Evolutionary conservation across 805 yeast species (phyloP).

Genomic region (Cyberlindnera euphorbiae): DNA sequence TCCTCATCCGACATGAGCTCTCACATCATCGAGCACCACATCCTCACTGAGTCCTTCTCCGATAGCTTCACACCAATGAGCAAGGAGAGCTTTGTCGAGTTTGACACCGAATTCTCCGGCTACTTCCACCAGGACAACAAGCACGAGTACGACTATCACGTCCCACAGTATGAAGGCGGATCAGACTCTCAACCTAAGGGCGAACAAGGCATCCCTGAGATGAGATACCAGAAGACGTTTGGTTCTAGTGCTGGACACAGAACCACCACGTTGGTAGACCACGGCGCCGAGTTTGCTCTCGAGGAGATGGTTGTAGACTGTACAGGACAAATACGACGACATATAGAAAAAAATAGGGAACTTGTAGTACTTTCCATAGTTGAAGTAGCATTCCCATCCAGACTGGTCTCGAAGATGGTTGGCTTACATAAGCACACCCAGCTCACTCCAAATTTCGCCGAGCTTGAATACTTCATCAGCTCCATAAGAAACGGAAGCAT

Average conservation of each 20-base stretch:
- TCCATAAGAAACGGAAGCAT: too few relatives aligned
- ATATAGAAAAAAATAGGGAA: not conserved
- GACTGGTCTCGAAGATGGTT: too few relatives aligned
- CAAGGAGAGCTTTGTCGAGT: not conserved
- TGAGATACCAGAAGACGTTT: conserved; percentile 12
- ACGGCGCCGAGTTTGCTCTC: not conserved
- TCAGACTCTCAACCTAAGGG: too few relatives aligned
- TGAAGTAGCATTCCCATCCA: too few relatives aligned
- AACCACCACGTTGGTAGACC: not conserved
- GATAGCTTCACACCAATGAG: not conserved
- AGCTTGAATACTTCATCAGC: too few relatives aligned
- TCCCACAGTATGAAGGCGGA: not conserved
- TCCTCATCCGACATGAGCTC: conserved; percentile 4
- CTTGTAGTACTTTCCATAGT: too few relatives aligned
- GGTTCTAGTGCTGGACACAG: conserved; percentile 10
- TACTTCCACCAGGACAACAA: not conserved
- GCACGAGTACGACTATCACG: not conserved
- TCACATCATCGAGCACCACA: conserved; percentile 9
- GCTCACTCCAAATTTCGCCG: too few relatives aligned
- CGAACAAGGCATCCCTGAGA: conserved; percentile 7
- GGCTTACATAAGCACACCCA: too few relatives aligned
- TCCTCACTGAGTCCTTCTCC: conserved; percentile 3
- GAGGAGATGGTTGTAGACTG: not conserved
- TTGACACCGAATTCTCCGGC: not conserved
- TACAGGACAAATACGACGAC: conserved; percentile 4